Evolutionary conservation across 768 basidiomycete species (phyloP).

Genomic region (Omphalotus guepiniiformis): DNA sequence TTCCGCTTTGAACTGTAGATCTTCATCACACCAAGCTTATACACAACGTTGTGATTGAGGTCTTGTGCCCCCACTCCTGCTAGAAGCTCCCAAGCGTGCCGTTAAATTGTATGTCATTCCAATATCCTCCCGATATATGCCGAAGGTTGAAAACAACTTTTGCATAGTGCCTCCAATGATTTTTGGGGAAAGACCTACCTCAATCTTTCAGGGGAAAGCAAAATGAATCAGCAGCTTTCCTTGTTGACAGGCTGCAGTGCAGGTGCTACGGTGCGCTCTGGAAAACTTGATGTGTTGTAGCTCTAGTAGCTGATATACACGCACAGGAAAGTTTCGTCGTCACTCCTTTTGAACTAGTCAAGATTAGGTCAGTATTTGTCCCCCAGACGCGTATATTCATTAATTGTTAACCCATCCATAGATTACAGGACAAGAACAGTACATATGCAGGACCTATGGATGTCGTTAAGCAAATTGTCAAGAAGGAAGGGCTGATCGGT

Average conservation of each 20-base stretch:
- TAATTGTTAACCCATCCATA: conserved; percentile 18
- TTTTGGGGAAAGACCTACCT: conserved; percentile 91
- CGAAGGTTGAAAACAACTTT: conserved; percentile 1
- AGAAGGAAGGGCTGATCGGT: conserved; percentile 76
- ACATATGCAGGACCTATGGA: conserved; percentile 91
- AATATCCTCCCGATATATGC: background rate
- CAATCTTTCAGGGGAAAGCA: conserved; percentile 55
- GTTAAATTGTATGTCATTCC: conserved; percentile 74
- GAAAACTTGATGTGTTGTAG: too few relatives aligned
- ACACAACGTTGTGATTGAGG: conserved; percentile 36
- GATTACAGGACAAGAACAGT: conserved; percentile 89
- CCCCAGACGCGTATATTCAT: background rate
- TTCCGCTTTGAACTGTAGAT: background rate
- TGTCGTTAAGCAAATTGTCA: conserved; percentile 76
- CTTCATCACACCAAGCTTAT: background rate
- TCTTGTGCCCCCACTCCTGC: conserved; percentile 88
- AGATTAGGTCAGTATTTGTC: conserved; percentile 60
- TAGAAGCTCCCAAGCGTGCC: conserved; percentile 98
- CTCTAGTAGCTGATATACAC: too few relatives aligned
- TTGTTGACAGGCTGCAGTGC: conserved; percentile 90
- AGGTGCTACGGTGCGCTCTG: conserved; percentile 74
- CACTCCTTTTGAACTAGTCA: conserved; percentile 94
- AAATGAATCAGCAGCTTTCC: conserved; percentile 89
- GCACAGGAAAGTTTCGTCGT: conserved; percentile 85
- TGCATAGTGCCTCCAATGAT: conserved; percentile 75